Evolutionary conservation across 805 yeast genomes (phyloP).

Genomic region (Metschnikowia gelsemii): DNA sequence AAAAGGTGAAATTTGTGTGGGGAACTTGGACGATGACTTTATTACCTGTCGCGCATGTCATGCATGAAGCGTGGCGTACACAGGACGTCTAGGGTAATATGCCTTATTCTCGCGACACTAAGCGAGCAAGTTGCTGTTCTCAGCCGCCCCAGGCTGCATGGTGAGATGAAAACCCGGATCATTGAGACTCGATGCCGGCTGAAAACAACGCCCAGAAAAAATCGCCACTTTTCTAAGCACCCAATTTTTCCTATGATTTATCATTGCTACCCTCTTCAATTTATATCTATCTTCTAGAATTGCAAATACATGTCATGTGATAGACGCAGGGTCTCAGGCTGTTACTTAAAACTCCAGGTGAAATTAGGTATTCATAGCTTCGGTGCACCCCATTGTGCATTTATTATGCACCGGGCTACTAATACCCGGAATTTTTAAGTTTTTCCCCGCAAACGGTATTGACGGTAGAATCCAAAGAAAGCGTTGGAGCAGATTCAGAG

Average conservation of each 20-base stretch:
- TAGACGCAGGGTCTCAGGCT: no score
- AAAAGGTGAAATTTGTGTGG: constrained; percentile 9
- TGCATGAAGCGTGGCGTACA: background rate
- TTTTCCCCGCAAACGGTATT: constrained; percentile 1
- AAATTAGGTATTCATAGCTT: no score
- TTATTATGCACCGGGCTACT: constrained; percentile 5
- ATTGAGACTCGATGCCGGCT: constrained; percentile 12
- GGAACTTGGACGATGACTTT: constrained; percentile 11
- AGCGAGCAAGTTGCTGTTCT: constrained; percentile 2
- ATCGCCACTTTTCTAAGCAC: background rate
- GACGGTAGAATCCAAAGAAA: background rate
- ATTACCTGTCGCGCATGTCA: constrained; percentile 1
- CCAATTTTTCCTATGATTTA: no score
- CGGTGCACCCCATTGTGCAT: background rate
- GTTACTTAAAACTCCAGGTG: no score
- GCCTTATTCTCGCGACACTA: constrained; percentile 5
- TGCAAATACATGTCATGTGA: no score
- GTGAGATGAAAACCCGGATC: constrained; percentile 4
- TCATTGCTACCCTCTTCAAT: no score
- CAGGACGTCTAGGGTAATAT: background rate
- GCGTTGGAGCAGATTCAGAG: constrained; percentile 4
- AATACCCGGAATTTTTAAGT: background rate
- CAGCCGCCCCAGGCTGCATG: background rate
- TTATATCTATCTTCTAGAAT: no score
- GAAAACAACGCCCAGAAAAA: constrained; percentile 9